Base-by-base conservation (phyloP, 2,329 filamentous ascomycete species). In the Alternaria consortialis region DNA sequence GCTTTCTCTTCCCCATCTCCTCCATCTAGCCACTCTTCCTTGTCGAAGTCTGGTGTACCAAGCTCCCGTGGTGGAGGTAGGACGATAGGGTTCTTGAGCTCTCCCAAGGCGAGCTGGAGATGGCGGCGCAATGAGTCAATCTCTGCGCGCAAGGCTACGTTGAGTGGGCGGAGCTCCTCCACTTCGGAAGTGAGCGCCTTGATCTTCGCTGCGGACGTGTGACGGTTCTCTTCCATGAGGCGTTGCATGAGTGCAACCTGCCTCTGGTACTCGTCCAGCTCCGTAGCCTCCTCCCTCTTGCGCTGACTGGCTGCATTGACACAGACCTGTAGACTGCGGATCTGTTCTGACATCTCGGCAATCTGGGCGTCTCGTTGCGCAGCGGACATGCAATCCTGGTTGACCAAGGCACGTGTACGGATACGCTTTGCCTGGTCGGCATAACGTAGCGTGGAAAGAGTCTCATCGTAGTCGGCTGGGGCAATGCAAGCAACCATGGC, bases 401-500 rank as follows among this genome's bases (percentile, higher is more conserved):
- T 99, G 81, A 98, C 92, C 32, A 94, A 89, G 27, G 95, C 95
- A 52, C 93, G 90, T 34, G 94, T 98, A 74, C 94, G 93, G 81
- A 99, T 99, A 58, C 91, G 91, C 84, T 99, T 99, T 63, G 95
- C 95, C 80, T 98, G 94, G 79, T 99, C 94, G 20, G 95, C 95
- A 78, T 99, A 99, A 37, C 95, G 92, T 12, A 99, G 87, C 1
- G 95, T 99, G 2, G 93, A 97, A 1, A 99, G 86, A 0, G 95
- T 99, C 78, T 99, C 95, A 58, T 99, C 95, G 76, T 99, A 98
- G 81, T 99, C 95, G 0, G 92, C 90, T 0, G 95, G 95, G 5
- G 93, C 90, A 70, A 99, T 97, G 77, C 95, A 98, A 8, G 95
- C 95, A 72, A 99, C 97, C 95, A 99, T 99, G 64, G 95, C 95